Base-by-base conservation (phyloP, 163 green algal genomes). In the Prototheca stagnorum region DNA sequence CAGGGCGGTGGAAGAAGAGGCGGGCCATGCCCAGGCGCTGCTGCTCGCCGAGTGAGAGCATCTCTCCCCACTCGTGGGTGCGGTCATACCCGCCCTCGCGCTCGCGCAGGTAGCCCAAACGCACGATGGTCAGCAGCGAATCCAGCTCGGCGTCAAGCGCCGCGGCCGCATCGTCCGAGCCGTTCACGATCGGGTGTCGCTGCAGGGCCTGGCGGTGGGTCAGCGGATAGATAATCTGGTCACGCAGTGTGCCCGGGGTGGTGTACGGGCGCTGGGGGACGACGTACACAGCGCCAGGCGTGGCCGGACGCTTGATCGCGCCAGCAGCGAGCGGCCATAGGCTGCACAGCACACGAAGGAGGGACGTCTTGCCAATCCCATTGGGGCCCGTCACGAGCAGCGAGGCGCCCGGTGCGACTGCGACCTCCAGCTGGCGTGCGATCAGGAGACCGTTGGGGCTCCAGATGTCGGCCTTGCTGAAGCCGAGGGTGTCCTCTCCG, bases 11-110 rank as follows among this genome's bases (percentile, higher is more conserved):
- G 64, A 74, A 89, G 56, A 90, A 89, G 19, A 90, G 62, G 26
- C 79, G 57, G 11, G 78, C 78, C 73, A 87, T 84, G 51, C 75
- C 73, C 50, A 87, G 48, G 26, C 78, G 70, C 64, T 88, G 78
- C 67, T 88, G 78, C 64, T 88, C 78, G n/a, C 78, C 74, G 12
- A 82, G 50, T 3, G 57, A 77, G 28, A 84, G 56, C 22, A 58
- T 56, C 29, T 81, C 65, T 27, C 60, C 65, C 74, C 74, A 84
- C 45, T 77, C 59, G 5, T 54, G 35, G 1, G 37, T 24, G 5
- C 61, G 42, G 24, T 33, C 53, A 61, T 59, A 79, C 21, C 71
- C 67, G 39, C 73, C 73, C 54, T 82, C 63, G 16, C 73, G 54
- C 16, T 65, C 56, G 7, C 79, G 14, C 16, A 80, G 62, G 49